Percentiles rank a stretch among this genome's conserved stretches.
Evolutionary conservation across 441 rosid genomes (phyloP).

Genomic region (Bruguiera hainesii): DNA sequence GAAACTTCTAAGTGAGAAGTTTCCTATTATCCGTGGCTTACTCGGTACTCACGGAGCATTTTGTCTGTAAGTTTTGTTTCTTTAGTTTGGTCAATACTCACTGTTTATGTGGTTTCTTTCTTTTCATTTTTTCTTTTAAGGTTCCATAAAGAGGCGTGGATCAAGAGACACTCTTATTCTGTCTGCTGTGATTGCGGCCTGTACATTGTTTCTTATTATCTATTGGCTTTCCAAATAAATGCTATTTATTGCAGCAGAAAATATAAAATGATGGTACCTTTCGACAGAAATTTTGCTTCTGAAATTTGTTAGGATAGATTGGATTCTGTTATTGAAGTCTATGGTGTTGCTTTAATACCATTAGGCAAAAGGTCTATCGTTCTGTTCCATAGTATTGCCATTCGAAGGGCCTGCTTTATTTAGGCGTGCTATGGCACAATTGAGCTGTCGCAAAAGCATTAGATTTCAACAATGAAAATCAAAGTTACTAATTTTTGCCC

Average conservation of each 20-base stretch:
- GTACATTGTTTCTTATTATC: constrained; percentile 86
- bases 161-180: constrained; percentile 91
- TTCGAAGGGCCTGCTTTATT: background rate
- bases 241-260: constrained; percentile 9
- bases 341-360: constrained; percentile 19
- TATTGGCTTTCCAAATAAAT: constrained; percentile 87
- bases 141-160: constrained; percentile 76
- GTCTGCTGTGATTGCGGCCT: constrained; percentile 87
- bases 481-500: background rate
- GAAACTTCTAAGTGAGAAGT: constrained; percentile 77
- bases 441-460: constrained; percentile 2
- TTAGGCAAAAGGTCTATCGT: constrained; percentile 9
- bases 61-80: background rate
- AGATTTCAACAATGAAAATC: constrained; percentile 2
- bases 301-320: constrained; percentile 33
- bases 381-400: constrained; percentile 5
- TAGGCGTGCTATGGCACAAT: background rate
- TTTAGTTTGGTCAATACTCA: constrained; percentile 1
- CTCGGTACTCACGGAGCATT: constrained; percentile 49
- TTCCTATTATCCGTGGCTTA: constrained; percentile 82
- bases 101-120: constrained; percentile 8
- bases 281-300: constrained; percentile 30
- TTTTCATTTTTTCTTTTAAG: constrained; percentile 31
- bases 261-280: constrained; percentile 19
- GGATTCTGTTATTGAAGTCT: constrained; percentile 17